Evolutionary conservation across 306 rosid species (phyloP).

Genomic region (Rosa lucieae): DNA sequence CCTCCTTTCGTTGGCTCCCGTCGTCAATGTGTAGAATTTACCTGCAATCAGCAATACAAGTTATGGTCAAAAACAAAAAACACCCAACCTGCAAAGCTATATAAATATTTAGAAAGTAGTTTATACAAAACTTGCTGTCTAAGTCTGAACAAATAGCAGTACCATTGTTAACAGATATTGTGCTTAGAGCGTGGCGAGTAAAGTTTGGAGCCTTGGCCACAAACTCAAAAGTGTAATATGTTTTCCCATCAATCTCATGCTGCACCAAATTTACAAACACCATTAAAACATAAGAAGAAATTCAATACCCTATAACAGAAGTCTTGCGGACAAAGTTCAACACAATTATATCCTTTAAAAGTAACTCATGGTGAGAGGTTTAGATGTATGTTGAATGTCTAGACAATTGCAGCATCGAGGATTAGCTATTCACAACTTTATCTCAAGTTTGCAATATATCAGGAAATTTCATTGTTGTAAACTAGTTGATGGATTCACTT

Average conservation of each 20-base stretch:
- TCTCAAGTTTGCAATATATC: not conserved
- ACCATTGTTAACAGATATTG: constrained; percentile 82
- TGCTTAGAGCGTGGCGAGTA: constrained; percentile 93
- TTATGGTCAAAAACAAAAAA: not conserved
- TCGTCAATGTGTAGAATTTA: constrained; percentile 82
- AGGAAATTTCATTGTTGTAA: not conserved
- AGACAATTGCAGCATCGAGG: not conserved
- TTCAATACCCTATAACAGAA: not conserved
- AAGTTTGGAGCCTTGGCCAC: constrained; percentile 88
- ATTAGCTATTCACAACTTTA: not conserved
- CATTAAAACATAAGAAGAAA: not conserved
- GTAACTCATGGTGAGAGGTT: not conserved
- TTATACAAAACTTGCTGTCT: not conserved
- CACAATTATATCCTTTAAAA: not conserved
- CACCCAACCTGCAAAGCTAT: not conserved
- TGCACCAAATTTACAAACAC: constrained; percentile 39
- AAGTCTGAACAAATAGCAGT: constrained; percentile 7
- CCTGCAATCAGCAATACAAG: constrained; percentile 50
- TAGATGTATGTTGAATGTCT: not conserved
- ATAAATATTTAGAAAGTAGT: not conserved
- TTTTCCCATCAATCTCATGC: constrained; percentile 79
- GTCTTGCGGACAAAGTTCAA: too few relatives aligned
- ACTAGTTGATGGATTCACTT: not conserved
- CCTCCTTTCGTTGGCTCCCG: constrained; percentile 91
- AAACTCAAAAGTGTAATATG: constrained; percentile 82